Evolutionary conservation across 129 eudicot species (phyloP).

Genomic region (Pulicaria dysenterica): DNA sequence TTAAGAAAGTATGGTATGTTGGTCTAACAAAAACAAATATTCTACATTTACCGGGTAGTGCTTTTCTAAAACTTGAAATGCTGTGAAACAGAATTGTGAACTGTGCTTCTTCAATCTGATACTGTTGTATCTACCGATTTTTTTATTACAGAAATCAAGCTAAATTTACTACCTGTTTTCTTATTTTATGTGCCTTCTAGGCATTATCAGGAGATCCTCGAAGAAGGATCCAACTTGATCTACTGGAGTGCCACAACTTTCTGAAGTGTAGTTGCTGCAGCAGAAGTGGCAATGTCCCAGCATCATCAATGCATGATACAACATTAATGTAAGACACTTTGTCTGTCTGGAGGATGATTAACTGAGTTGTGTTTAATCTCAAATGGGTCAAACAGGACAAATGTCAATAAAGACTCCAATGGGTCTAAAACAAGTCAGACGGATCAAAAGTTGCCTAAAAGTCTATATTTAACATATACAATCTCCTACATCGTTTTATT

Average conservation of each 20-base stretch:
- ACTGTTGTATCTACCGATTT: neutral
- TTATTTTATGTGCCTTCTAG: conserved; percentile 34
- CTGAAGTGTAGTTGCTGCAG: conserved; percentile 84
- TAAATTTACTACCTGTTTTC: neutral
- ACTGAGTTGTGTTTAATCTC: neutral
- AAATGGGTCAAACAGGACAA: neutral
- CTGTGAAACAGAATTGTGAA: conserved; percentile 10
- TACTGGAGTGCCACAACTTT: conserved; percentile 62
- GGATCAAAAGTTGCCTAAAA: neutral
- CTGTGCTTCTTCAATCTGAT: conserved; percentile 6
- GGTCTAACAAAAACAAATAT: neutral
- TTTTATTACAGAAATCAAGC: neutral
- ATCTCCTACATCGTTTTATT: neutral
- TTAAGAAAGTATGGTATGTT: neutral
- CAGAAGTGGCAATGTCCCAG: conserved; percentile 46
- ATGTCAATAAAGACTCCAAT: neutral
- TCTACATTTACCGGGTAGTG: neutral
- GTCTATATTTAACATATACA: neutral
- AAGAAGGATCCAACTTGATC: conserved; percentile 85
- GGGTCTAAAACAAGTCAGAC: neutral
- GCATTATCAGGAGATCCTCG: conserved; percentile 84
- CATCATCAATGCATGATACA: conserved; percentile 84
- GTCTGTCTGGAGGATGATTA: neutral
- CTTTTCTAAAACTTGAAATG: neutral
- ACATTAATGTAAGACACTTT: conserved; percentile 63